Evolutionary conservation across 345 rosid genomes (phyloP), one percentile per base, ranked within the genome.

Genomic region (Toxicodendron radicans): DNA sequence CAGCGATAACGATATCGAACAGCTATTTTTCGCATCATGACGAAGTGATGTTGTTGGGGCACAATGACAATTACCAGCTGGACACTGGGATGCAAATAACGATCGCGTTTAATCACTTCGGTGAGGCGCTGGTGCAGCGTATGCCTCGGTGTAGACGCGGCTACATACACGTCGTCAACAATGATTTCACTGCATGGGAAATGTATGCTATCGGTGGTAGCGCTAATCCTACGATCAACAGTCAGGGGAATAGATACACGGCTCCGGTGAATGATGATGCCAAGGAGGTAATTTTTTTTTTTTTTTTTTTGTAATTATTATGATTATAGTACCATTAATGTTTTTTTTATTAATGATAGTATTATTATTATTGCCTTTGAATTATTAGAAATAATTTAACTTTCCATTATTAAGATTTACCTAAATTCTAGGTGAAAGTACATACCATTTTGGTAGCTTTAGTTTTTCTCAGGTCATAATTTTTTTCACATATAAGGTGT

Each of bases 151-250:
- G 98, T 70, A 76, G 99, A 48, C 83, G 83, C 3, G 99, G 99
- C 8, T 96, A 96, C 11, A 93, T 93, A 41, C 99, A 96, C n/a
- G 97, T 96, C 7, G 99, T 89, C 41, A 96, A 96, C 49, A 96
- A 96, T 49, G 97, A 92, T 74, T 96, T 92, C 59, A 88, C 92
- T 0, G 82, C 83, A 0, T 96, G 99, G 99, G 82, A 93, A 80
- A 96, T 96, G 98, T 93, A 96, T 66, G 99, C 99, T 0, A 93
- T 96, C 23, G 99, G 99, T 3, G 98, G 99, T 6, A 96, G 99
- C 71, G 98, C 93, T 0, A 92, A 76, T 35, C 99, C 98, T 18
- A 93, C 99, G 2, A 93, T 93, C 16, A 93, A 93, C 38, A 96
- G 98, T 77, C 97, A 96, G 79, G 99, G 99, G 48, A 96, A 96